Base-by-base conservation (phyloP, 768 basidiomycete genomes). In the Rubroboletus satanas region DNA sequence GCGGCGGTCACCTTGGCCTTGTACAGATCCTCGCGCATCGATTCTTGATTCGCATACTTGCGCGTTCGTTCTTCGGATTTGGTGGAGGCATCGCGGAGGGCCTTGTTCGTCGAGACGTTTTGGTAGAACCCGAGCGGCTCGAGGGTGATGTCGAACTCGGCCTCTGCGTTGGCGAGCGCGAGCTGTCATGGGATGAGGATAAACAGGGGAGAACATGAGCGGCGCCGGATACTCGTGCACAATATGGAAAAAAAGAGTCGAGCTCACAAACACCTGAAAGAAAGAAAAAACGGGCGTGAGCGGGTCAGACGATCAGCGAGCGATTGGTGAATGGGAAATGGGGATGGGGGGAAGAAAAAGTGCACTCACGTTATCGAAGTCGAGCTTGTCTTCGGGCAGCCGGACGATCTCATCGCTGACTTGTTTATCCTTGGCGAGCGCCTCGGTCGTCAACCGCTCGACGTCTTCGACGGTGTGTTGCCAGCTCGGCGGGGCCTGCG, bases 11-110 rank as follows among this genome's bases (percentile, higher is more conserved):
- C 72, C 69, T 90, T 88, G 42, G 86, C 87, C 45, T 81, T 74
- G 76, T 80, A 94, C 45, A 94, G 79, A 64, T 95, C 93, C 46
- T 86, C 66, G 12, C 91, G 83, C 88, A 93, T 91, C 14, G 84
- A 85, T 1, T 81, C 76, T 64, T 93, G 88, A 51, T 93, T 88
- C 26, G 75, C 75, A 60, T 82, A 92, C 60, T 90, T 83, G 52
- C 86, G 83, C 17, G 84, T 73, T 32, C 82, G 74, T n/a, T 81
- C 78, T 66, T 93, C 88, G 3, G 87, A 85, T 38, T 80, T 79
- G 52, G 83, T 90, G 5, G 88, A 85, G 1, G 90, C 88, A 65
- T 93, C 91, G 1, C 92, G 82, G n/a, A 94, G 79, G 41, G 79
- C 82, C 66, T 90, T 85, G 52, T 77, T 75, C 1, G 83, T 74